Base-by-base conservation (phyloP, 495 filamentous ascomycete genomes). In the Penicillium malachiteum region DNA sequence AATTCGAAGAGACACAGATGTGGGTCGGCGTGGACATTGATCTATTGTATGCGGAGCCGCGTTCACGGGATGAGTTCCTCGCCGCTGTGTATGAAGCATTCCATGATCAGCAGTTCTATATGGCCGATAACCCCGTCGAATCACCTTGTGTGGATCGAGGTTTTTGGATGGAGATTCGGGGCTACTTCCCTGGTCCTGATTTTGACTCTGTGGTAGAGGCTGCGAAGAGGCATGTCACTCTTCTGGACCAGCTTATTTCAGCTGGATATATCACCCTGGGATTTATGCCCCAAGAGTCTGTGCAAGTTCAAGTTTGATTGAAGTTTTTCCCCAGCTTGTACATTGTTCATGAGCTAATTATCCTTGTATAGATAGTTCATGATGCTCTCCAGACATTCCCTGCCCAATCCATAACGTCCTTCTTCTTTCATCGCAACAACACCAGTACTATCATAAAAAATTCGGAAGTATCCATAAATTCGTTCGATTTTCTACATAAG, bases 11-110 rank as follows among this genome's bases (percentile, higher is more conserved):
- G 14, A 32, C 14, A 11, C 11, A 14, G 14, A 2, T 46, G n/a
- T 46, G 26, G 43, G n/a, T 46, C 10, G 43, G 43, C n/a, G 43
- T 46, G 43, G 43, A 46, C 4, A 46, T 46, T 18, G 43, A 46
- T 8, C 7, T 30, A 13, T 32, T 46, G 3, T 32, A 32, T 32
- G 2, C 14, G 4, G 43, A 21, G 13, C 43, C 43, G 1, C 26
- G 43, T 3, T 31, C 43, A 1, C 5, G 0, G 30, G 43, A 46
- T 3, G 43, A 46, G 21, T 33, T 46, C 21, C 32, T 46, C 8
- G 43, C 21, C 3, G 30, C 21, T 14, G 18, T 46, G 3, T 8
- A 10, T 7, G 11, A 46, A 31, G 26, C 26, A 1, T 32, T 46
- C 31, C 18, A 46, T 0, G 14, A 32, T 26, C 18, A 14, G 8